Base-by-base conservation (phyloP, 31 red algal species). In the Pterothamnion heteromorphum region DNA sequence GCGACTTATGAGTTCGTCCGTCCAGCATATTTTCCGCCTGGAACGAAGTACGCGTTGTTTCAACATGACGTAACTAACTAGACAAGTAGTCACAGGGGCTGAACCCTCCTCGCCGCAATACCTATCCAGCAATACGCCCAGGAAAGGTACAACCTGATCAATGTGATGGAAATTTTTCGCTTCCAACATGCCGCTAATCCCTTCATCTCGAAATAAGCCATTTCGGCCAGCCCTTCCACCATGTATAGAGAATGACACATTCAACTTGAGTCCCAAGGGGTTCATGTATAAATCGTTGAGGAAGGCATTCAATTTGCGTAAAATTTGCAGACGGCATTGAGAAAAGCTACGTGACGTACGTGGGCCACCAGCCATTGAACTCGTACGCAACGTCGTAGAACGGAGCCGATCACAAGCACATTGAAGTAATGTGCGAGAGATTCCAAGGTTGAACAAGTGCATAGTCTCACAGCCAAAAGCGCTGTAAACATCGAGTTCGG, bases 111-210 rank as follows among this genome's bases (percentile, higher is more conserved):
- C 74, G 35, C 22, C 74, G 14, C 89, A 82, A 57, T 51, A 92
- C 14, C 80, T 80, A 82, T 92, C 91, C 28, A 86, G 37, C 20
- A 92, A 92, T 1, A 82, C 80, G n/a, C 43, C 91, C 21, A 86
- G 24, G 43, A 92, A 92, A 34, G 91, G 80, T 31, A 92, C 71
- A 0, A 88, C 35, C 35, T n/a, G 18, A 41, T 88, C 84, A 26
- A 88, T 9, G 14, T 88, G 9, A 57, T n/a, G n/a, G n/a, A n/a
- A n/a, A n/a, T n/a, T n/a, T n/a, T 88, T 88, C 4, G 35, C 84
- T 88, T 88, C 34, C 5, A 88, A 41, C 34, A 88, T 88, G 18
- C 84, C 84, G 14, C 35, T 44, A 14, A 88, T 64, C 18, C 0
- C 84, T 20, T 88, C 84, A 58, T 44, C 9, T 0, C 36, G 39